phyloP scores from a whole-genome alignment of 192 early-diverging fungal genomes.

The Coemansia sp. region DNA sequence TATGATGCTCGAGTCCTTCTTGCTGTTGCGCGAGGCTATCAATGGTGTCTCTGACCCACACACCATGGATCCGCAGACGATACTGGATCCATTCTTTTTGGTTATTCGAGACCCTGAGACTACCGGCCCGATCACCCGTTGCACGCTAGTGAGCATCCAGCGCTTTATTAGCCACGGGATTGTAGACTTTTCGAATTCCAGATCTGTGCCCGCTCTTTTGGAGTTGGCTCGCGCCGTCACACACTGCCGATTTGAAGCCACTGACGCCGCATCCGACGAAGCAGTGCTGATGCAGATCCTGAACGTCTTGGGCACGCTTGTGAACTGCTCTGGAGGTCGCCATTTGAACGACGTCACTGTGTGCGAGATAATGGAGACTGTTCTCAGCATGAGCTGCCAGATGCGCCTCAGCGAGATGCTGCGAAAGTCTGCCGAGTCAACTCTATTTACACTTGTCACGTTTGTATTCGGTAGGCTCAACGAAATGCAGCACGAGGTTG shows the following conservation, averaged over 20 bases:
- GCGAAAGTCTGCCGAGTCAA: slow-evolving; percentile 53
- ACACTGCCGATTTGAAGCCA: slow-evolving; percentile 95
- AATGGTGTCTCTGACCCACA: slow-evolving; percentile 58
- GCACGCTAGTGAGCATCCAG: slow-evolving; percentile 88
- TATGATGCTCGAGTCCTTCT: slow-evolving; percentile 49
- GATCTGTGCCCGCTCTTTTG: slow-evolving; percentile 40
- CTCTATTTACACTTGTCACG: slow-evolving; percentile 51
- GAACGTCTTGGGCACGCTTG: slow-evolving; percentile 74
- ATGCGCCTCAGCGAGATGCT: slow-evolving; percentile 76
- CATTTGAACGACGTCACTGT: slow-evolving; percentile 87
- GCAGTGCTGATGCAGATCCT: slow-evolving; percentile 91
- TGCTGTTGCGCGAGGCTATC: slow-evolving; percentile 48
- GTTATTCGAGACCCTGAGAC: slow-evolving; percentile 93
- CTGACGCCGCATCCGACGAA: slow-evolving; percentile 93
- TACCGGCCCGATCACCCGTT: slow-evolving; percentile 91
- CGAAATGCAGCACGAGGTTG: slow-evolving; percentile 20
- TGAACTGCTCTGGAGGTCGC: slow-evolving; percentile 71
- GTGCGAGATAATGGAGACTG: slow-evolving; percentile 98
- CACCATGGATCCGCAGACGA: slow-evolving; percentile 66
- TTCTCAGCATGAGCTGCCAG: slow-evolving; percentile 97
- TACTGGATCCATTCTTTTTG: slow-evolving; percentile 92
- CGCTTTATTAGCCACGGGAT: slow-evolving; percentile 87
- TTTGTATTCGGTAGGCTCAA: slow-evolving; percentile 53
- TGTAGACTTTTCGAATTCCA: slow-evolving; percentile 50
- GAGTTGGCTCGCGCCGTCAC: slow-evolving; percentile 78